Conservation (phyloP, 1,139 yeast species). For the Lodderomyces parapsilosis region DNA sequence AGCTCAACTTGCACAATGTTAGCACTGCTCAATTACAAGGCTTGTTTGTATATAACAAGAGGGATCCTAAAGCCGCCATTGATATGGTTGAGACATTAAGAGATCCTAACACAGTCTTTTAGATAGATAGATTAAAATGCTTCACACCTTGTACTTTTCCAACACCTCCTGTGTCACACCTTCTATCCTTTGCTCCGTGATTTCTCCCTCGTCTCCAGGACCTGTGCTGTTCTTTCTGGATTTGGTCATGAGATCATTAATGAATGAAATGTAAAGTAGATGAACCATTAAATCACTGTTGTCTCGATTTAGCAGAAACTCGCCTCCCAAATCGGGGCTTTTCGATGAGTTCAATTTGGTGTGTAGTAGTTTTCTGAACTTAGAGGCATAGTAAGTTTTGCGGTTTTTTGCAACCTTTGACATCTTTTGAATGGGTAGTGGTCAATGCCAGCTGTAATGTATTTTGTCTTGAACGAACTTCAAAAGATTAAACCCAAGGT, state of each 20-base stretch:
- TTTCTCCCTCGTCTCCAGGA: conserved; percentile 11
- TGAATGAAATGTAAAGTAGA: conserved; percentile 47
- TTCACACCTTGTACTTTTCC: conserved; percentile 29
- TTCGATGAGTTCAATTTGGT: conserved; percentile 11
- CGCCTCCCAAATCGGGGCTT: not conserved
- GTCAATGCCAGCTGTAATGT: too few relatives aligned
- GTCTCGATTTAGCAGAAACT: conserved; percentile 22
- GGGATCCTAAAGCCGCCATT: conserved; percentile 76
- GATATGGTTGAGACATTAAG: conserved; percentile 53
- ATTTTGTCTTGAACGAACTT: not conserved
- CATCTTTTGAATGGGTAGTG: not conserved
- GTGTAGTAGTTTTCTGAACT: conserved; percentile 17
- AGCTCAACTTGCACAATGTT: conserved; percentile 53
- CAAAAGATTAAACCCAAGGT: too few relatives aligned
- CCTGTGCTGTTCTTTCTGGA: conserved; percentile 3
- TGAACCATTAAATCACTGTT: conserved; percentile 46
- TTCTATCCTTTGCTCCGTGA: conserved; percentile 16
- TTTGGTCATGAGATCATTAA: conserved; percentile 32
- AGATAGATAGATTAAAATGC: conserved; percentile 8
- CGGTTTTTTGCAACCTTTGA: conserved; percentile 4
- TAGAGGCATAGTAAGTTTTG: conserved; percentile 22
- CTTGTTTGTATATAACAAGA: conserved; percentile 86
- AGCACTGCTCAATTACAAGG: conserved; percentile 97
- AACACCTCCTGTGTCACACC: conserved; percentile 22
- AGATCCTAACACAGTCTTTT: conserved; percentile 33